Conservation (phyloP, 164 flowering plant species). For the Stephania yunnanensis region DNA sequence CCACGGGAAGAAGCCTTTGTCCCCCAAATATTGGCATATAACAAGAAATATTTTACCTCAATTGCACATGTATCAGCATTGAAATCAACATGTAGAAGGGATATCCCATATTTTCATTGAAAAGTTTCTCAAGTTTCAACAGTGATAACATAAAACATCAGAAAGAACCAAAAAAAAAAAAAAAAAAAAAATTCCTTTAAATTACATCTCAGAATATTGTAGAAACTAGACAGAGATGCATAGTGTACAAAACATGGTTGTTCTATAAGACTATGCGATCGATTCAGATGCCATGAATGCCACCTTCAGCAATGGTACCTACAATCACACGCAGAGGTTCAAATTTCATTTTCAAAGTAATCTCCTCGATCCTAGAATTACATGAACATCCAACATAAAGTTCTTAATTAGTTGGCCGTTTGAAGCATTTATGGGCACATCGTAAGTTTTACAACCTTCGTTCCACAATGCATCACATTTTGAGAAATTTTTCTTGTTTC, state of each 20-base stretch:
- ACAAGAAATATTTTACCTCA: too few relatives aligned
- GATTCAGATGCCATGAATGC: neutral
- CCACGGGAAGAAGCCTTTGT: too few relatives aligned
- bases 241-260: slow-evolving; percentile 20
- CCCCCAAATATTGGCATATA: too few relatives aligned
- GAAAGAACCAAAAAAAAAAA: too few relatives aligned
- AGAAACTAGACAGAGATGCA: slow-evolving; percentile 23
- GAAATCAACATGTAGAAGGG: neutral
- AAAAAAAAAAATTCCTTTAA: neutral
- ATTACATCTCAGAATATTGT: slow-evolving; percentile 8
- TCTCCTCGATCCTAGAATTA: neutral
- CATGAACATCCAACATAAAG: neutral
- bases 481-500: too few relatives aligned
- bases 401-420: neutral
- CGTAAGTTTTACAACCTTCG: too few relatives aligned
- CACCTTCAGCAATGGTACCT: slow-evolving; percentile 15
- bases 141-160: neutral
- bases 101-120: neutral
- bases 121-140: neutral
- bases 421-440: neutral
- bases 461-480: too few relatives aligned
- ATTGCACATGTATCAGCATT: neutral
- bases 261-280: slow-evolving; percentile 2
- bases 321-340: slow-evolving; percentile 1
- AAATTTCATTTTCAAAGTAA: neutral